Percentiles rank a stretch among this genome's conserved stretches.
phyloP scores from a whole-genome alignment of 148 eudicot genomes.

The Chenopodium album region DNA sequence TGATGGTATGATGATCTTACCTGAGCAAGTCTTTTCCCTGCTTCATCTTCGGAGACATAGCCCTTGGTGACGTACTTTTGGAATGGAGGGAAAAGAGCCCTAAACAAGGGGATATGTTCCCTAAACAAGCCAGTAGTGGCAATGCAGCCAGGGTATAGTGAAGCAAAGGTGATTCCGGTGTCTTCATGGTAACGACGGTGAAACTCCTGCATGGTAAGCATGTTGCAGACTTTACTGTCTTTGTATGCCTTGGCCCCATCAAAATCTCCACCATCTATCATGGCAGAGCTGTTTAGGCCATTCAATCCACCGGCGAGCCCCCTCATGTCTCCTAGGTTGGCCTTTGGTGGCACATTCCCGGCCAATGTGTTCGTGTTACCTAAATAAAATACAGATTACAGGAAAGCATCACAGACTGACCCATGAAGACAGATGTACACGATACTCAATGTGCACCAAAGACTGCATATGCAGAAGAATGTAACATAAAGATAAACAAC shows the following conservation, averaged over 20 bases:
- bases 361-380: conserved; percentile 95
- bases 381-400: conserved; percentile 9
- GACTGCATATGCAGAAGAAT: too few species aligned
- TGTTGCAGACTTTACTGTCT: conserved; percentile 93
- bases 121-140: conserved; percentile 88
- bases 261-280: conserved; percentile 87
- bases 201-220: conserved; percentile 95
- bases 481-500: too few species aligned
- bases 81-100: conserved; percentile 83
- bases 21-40: conserved; percentile 89
- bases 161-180: conserved; percentile 70
- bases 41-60: conserved; percentile 78
- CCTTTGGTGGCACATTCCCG: conserved; percentile 94
- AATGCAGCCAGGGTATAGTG: conserved; percentile 90
- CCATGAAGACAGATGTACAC: too few species aligned
- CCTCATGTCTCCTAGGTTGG: conserved; percentile 81
- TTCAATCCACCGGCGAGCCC: conserved; percentile 81
- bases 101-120: conserved; percentile 76
- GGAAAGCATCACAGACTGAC: not conserved
- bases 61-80: conserved; percentile 88
- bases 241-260: conserved; percentile 96
- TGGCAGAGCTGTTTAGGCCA: conserved; percentile 70
- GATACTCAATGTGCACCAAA: too few species aligned
- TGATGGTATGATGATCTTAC: conserved; percentile 22
- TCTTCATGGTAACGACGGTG: conserved; percentile 78